Percentiles rank a stretch among this genome's conserved stretches.
Conservation (phyloP, 1,284 basidiomycete genomes). For the Tetrapyrgos nigripes region DNA sequence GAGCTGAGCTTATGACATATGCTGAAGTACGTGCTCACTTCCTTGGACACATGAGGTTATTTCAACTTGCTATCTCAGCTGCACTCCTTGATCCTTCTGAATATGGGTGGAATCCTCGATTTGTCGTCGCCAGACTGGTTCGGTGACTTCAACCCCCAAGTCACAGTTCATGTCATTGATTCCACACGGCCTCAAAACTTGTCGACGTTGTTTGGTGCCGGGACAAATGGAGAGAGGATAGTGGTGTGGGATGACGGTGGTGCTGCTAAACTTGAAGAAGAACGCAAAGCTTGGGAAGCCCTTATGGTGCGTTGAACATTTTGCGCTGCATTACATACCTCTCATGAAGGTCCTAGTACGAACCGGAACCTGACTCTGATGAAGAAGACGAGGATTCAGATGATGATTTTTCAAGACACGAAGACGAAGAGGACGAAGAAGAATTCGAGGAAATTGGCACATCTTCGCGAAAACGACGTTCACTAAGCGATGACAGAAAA, state of each 20-base stretch:
- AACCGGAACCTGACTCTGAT: slow-evolving; percentile 76
- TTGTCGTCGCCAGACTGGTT: slow-evolving; percentile 80
- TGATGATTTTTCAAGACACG: slow-evolving; percentile 41
- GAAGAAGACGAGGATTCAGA: slow-evolving; percentile 56
- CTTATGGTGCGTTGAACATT: slow-evolving; percentile 65
- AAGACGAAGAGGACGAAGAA: slow-evolving; percentile 51
- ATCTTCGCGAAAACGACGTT: slow-evolving; percentile 64
- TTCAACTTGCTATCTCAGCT: slow-evolving; percentile 57
- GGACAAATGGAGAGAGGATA: slow-evolving; percentile 72
- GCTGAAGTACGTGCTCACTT: slow-evolving; percentile 61
- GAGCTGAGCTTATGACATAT: slow-evolving; percentile 72
- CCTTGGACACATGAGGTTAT: slow-evolving; percentile 1
- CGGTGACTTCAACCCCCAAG: slow-evolving; percentile 64
- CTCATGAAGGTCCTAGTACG: slow-evolving; percentile 56
- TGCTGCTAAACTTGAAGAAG: slow-evolving; percentile 66
- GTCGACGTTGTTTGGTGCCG: slow-evolving; percentile 84
- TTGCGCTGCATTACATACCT: background rate
- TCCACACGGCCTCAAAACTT: slow-evolving; percentile 92
- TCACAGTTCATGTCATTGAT: slow-evolving; percentile 92
- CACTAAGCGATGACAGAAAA: slow-evolving; percentile 45
- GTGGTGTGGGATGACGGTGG: slow-evolving; percentile 92
- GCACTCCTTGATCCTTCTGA: slow-evolving; percentile 90
- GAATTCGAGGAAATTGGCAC: slow-evolving; percentile 52
- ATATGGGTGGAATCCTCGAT: slow-evolving; percentile 91
- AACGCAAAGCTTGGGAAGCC: slow-evolving; percentile 80